phyloP scores from a whole-genome alignment of 2,329 filamentous ascomycete genomes.

The Cladosporium oxysporum region DNA sequence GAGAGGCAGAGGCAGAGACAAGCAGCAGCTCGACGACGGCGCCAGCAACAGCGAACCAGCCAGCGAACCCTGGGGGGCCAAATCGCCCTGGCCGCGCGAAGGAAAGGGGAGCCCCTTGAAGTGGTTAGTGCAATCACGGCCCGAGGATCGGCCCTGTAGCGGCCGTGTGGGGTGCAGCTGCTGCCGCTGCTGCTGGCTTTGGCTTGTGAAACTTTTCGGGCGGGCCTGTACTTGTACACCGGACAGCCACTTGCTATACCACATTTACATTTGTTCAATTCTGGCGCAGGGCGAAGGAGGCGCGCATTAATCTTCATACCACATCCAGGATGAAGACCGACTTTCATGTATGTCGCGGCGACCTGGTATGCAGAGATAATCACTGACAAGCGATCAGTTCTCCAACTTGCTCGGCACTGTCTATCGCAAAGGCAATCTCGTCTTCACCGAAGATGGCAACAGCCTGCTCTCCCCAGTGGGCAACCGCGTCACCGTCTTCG shows the following conservation, averaged over 20 bases:
- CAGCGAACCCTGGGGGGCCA: slow-evolving; percentile 2
- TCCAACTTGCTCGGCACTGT: slow-evolving; percentile 98
- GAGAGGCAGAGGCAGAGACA: slow-evolving; percentile 6
- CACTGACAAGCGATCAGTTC: slow-evolving; percentile 62
- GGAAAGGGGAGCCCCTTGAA: slow-evolving; percentile 15
- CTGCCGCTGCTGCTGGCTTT: background rate
- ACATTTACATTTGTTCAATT: background rate
- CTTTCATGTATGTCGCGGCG: slow-evolving; percentile 71
- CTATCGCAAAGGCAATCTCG: slow-evolving; percentile 94
- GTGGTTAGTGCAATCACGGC: background rate
- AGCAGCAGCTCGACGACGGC: background rate
- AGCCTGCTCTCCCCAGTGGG: slow-evolving; percentile 95
- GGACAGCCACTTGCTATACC: background rate
- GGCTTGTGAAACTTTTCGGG: slow-evolving; percentile 13
- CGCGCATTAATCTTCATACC: background rate
- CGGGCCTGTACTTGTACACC: slow-evolving; percentile 7
- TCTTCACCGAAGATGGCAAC: slow-evolving; percentile 95
- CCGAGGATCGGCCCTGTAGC: slow-evolving; percentile 12
- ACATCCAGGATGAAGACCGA: slow-evolving; percentile 90
- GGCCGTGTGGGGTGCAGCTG: slow-evolving; percentile 18
- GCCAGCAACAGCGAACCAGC: slow-evolving; percentile 2
- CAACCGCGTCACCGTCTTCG: slow-evolving; percentile 93
- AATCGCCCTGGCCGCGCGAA: background rate
- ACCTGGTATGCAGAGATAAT: background rate
- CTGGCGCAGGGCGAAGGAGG: slow-evolving; percentile 12